These are phyloP conservation scores for Physocladia obscura DNA, from an alignment of 192 early-diverging fungal species.

Conservation along the genomic window DNA sequence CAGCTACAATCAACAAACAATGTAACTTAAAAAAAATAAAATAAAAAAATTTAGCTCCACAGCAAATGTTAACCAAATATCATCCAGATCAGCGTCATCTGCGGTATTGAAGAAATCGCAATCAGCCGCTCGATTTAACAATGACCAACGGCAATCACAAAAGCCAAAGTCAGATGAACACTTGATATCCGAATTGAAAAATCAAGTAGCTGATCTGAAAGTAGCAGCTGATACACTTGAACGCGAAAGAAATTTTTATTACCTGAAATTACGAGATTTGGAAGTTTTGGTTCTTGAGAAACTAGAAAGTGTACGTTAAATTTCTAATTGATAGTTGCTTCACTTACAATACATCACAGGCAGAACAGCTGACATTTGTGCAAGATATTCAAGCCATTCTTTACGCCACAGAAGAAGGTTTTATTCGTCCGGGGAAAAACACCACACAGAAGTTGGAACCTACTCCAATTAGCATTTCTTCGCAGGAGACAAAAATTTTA, in stretches of 20 bases:
- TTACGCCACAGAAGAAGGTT: conserved; percentile 80
- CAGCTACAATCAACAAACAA: no score
- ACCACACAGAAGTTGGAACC: no score
- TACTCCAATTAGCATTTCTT: no score
- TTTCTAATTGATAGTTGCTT: not conserved
- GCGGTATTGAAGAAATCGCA: no score
- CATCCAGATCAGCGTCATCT: no score
- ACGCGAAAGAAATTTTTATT: conserved; percentile 91
- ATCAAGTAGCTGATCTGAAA: conserved; percentile 21
- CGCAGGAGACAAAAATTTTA: no score
- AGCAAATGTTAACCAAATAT: no score
- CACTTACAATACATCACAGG: not conserved
- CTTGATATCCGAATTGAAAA: not conserved
- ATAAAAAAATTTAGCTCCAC: no score
- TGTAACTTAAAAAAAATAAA: no score
- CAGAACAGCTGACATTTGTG: conserved; percentile 44
- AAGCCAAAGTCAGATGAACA: not conserved
- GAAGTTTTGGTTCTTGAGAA: conserved; percentile 80
- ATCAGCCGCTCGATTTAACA: no score
- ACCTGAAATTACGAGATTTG: conserved; percentile 83
- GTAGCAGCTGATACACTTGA: conserved; percentile 66
- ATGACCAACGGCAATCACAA: no score
- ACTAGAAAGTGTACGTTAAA: conserved; percentile 45
- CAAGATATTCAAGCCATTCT: conserved; percentile 79
- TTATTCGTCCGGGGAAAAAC: conserved; percentile 28